These are phyloP conservation scores for Plasmopara muralis DNA, from an alignment of 352 stramenopile species.

Conservation along the genomic window DNA sequence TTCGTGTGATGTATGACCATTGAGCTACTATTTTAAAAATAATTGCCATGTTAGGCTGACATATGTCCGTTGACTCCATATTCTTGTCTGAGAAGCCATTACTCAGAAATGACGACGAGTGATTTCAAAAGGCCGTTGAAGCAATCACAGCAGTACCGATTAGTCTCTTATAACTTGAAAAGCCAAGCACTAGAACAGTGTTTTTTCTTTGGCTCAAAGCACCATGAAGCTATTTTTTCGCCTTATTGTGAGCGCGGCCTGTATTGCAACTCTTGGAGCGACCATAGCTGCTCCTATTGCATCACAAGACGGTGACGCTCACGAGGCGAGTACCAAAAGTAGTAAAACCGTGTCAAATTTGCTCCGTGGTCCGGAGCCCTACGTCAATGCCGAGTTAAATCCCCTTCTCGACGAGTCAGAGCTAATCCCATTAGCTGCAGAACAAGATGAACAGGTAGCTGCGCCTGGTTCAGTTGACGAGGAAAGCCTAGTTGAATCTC, in stretches of 20 bases:
- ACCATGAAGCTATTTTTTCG: neutral
- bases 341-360: neutral
- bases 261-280: neutral
- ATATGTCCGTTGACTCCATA: too few species aligned
- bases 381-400: neutral
- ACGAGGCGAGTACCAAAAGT: neutral
- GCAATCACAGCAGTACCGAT: too few species aligned
- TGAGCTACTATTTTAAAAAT: too few species aligned
- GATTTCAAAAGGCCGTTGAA: too few species aligned
- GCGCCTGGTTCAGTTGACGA: neutral
- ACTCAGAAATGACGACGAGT: too few species aligned
- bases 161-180: too few species aligned
- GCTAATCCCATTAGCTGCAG: neutral
- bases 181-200: too few species aligned
- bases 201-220: too few species aligned
- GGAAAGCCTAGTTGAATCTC: neutral
- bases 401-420: neutral
- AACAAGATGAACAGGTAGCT: neutral
- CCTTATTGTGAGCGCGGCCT: neutral
- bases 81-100: too few species aligned
- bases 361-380: neutral
- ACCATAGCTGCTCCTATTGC: neutral
- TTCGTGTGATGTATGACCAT: too few species aligned
- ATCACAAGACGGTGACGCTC: neutral
- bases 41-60: too few species aligned